Percentiles rank a stretch among this genome's conserved stretches.
Evolutionary conservation across 1,284 basidiomycete species (phyloP).

Genomic region (Erythrobasidium hasegawianum): DNA sequence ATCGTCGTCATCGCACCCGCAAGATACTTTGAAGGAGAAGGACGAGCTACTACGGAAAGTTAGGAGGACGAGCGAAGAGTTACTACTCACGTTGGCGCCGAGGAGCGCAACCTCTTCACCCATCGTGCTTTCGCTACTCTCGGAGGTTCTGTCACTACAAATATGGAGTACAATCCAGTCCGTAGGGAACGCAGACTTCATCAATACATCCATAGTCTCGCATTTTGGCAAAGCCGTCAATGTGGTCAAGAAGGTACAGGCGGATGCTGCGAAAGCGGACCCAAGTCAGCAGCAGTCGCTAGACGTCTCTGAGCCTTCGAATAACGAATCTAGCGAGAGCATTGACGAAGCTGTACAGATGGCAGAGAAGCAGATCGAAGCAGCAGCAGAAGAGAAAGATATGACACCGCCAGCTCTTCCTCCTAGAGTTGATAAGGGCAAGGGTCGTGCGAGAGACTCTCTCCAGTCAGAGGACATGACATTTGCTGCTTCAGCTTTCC

Average conservation of each 20-base stretch:
- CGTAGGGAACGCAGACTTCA: slow-evolving; percentile 24
- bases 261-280: slow-evolving; percentile 4
- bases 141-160: slow-evolving; percentile 33
- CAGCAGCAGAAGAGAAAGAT: background rate
- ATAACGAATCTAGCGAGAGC: no score
- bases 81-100: slow-evolving; percentile 27
- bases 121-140: slow-evolving; percentile 20
- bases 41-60: slow-evolving; percentile 19
- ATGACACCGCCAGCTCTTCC: slow-evolving; percentile 1
- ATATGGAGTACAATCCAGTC: slow-evolving; percentile 33
- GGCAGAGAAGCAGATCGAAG: background rate
- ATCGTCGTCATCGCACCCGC: background rate
- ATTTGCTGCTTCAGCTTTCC: background rate
- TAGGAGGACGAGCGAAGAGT: slow-evolving; percentile 26
- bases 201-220: slow-evolving; percentile 31
- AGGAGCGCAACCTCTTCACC: slow-evolving; percentile 13
- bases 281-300: background rate
- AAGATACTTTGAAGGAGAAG: slow-evolving; percentile 5
- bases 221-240: slow-evolving; percentile 22
- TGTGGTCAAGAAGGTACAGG: slow-evolving; percentile 22
- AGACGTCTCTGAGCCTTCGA: no score
- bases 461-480: background rate
- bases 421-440: background rate
- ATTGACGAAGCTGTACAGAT: background rate
- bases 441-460: background rate